Evolutionary conservation across 2,329 filamentous ascomycete species (phyloP), one percentile per base, ranked within the genome.

Genomic region (Arthrobotrys iridis): DNA sequence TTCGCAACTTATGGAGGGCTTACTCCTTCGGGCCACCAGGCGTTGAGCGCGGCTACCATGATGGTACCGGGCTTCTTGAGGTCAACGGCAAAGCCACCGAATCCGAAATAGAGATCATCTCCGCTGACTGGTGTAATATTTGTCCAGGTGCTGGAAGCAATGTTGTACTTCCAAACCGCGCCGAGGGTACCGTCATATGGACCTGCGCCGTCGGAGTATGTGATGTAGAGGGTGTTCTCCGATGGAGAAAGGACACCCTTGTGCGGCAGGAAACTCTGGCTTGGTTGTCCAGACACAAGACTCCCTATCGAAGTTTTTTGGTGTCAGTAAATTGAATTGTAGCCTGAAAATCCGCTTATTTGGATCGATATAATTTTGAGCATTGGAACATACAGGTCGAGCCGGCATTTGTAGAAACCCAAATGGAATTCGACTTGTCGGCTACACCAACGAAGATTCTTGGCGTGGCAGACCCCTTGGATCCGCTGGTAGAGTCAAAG

Each of bases 21-120:
- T 60, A 87, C 84, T 0, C 84, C 86, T 73, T 89, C 87, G 0
- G 87, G 87, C 81, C 84, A 88, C 87, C 87, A 88, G 13, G 84
- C 85, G 80, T 88, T 89, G 41, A 88, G 79, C 0, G 84, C 84
- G 0, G 87, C 86, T 0, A 88, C 87, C 48, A 89, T 84, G 11
- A 88, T 79, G 0, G 87, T 88, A 0, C 87, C 87, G 0, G 87
- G 84, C 15, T 84, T 85, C 77, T 85, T 83, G 74, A 85, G 81
- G 57, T 88, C 87, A 15, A 88, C 81, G 0, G 84, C 82, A 0
- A 88, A 81, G 1, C 87, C 87, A 2, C 87, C 87, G 45, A 88
- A 88, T 0, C 87, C 87, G 68, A 84, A 87, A 22, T 75, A 75
- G 15, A 75, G 48, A 43, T 68, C 71, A 0, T 84, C 82, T 0